Evolutionary conservation across 2,329 filamentous ascomycete species (phyloP).

Genomic region (Exophiala mesophila): DNA sequence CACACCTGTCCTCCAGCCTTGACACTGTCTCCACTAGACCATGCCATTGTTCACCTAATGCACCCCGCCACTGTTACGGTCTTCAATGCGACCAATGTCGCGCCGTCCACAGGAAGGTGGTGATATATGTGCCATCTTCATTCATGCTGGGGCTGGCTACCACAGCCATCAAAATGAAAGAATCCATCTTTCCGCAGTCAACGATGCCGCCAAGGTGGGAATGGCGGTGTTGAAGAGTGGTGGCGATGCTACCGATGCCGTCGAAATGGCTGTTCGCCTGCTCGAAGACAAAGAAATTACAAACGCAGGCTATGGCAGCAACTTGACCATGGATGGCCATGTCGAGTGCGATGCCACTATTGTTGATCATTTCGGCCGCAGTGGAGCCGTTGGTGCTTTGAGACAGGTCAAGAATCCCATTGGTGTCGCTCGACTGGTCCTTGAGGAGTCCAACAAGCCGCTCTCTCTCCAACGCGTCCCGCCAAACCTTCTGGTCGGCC

Average conservation of each 20-base stretch:
- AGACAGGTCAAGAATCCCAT: slow-evolving; percentile 90
- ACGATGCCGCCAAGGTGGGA: slow-evolving; percentile 74
- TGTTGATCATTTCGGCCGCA: slow-evolving; percentile 84
- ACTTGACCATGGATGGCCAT: slow-evolving; percentile 79
- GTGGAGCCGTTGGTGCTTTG: slow-evolving; percentile 87
- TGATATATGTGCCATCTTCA: slow-evolving; percentile 72
- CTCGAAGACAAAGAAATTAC: slow-evolving; percentile 95
- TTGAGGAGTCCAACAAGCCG: slow-evolving; percentile 69
- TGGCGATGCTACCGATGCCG: slow-evolving; percentile 75
- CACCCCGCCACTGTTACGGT: not conserved
- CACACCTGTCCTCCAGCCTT: too few relatives aligned
- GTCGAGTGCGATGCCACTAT: slow-evolving; percentile 95
- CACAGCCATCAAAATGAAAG: slow-evolving; percentile 83
- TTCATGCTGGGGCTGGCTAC: slow-evolving; percentile 92
- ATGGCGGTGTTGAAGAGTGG: slow-evolving; percentile 78
- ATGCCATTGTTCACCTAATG: slow-evolving; percentile 1
- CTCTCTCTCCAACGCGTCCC: slow-evolving; percentile 85
- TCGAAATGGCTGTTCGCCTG: slow-evolving; percentile 80
- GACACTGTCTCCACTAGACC: too few relatives aligned
- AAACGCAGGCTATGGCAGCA: slow-evolving; percentile 94
- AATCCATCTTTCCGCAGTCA: slow-evolving; percentile 78
- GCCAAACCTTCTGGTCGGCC: slow-evolving; percentile 82
- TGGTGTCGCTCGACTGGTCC: slow-evolving; percentile 73
- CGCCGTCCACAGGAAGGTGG: slow-evolving; percentile 33
- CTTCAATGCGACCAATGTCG: slow-evolving; percentile 28